Conservation (phyloP, 805 yeast genomes). For the Ogataea ganodermae region DNA sequence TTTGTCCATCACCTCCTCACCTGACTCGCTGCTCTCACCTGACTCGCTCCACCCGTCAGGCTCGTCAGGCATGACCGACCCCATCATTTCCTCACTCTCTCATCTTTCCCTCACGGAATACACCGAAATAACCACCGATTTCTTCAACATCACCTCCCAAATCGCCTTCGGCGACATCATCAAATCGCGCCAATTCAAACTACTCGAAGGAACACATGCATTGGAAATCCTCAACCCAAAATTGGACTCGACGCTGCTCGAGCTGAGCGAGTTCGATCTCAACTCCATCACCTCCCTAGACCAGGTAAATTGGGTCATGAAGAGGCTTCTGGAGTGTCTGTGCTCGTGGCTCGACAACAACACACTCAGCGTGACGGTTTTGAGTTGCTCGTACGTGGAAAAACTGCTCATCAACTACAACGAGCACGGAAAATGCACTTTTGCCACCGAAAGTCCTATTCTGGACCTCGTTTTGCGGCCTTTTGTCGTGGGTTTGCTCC, state of each 20-base stretch:
- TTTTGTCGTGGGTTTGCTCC: slow-evolving; percentile 54
- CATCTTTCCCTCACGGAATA: slow-evolving; percentile 17
- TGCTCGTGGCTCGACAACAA: slow-evolving; percentile 78
- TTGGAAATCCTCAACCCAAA: slow-evolving; percentile 71
- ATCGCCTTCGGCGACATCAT: slow-evolving; percentile 54
- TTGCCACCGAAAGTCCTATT: slow-evolving; percentile 28
- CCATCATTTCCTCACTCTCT: slow-evolving; percentile 10
- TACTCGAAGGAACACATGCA: slow-evolving; percentile 86
- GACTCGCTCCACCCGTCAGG: no score
- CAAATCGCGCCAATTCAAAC: slow-evolving; percentile 58
- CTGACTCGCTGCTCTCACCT: no score
- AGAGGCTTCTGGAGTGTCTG: slow-evolving; percentile 52
- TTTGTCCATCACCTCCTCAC: no score
- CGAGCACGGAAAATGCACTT: slow-evolving; percentile 13
- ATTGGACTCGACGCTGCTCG: slow-evolving; percentile 77
- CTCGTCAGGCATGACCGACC: slow-evolving; percentile 12
- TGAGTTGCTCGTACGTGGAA: slow-evolving; percentile 69
- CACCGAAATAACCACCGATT: slow-evolving; percentile 58
- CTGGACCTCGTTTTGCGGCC: slow-evolving; percentile 54
- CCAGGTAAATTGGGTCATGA: slow-evolving; percentile 53
- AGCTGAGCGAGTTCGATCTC: slow-evolving; percentile 47
- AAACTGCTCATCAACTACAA: slow-evolving; percentile 20
- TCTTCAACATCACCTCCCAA: slow-evolving; percentile 40
- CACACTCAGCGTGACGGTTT: slow-evolving; percentile 72
- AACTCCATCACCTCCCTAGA: slow-evolving; percentile 35